A percentile compares a stretch with the other conserved stretches of the same genome.
These are phyloP conservation scores for Viscum album DNA, from an alignment of 177 flowering plant genomes.

Conservation along the genomic window DNA sequence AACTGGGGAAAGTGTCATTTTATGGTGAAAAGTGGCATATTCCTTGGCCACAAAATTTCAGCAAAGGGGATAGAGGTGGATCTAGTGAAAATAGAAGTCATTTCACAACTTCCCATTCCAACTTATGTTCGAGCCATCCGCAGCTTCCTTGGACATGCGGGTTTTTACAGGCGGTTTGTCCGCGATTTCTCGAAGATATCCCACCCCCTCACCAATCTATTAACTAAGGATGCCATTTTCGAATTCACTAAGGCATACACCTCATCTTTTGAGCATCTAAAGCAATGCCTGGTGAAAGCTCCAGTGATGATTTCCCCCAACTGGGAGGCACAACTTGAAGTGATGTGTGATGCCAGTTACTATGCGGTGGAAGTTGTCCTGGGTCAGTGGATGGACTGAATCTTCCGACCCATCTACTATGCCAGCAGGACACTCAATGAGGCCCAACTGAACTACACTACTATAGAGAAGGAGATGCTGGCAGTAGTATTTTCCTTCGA, in stretches of 20 bases:
- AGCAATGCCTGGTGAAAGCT: background rate
- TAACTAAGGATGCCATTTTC: conserved; percentile 2
- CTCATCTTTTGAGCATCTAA: background rate
- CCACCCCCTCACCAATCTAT: background rate
- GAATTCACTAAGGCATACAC: background rate
- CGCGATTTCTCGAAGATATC: background rate
- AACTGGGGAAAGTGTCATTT: background rate
- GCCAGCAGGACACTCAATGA: background rate
- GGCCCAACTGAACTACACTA: background rate
- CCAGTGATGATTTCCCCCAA: background rate
- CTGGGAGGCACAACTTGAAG: background rate
- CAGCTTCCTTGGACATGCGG: background rate
- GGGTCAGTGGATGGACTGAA: background rate
- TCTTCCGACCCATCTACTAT: background rate
- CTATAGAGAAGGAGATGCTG: conserved; percentile 1
- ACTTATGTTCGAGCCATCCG: background rate
- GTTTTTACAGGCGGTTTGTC: conserved; percentile 3
- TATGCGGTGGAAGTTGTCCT: background rate
- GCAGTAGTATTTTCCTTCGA: conserved; percentile 2
- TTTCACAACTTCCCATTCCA: background rate
- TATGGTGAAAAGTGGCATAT: background rate
- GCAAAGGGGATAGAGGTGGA: background rate
- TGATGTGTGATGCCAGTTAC: conserved; percentile 8
- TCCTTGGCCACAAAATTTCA: background rate
- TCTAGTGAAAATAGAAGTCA: background rate